Evolutionary conservation across 1,139 yeast genomes (phyloP), one percentile per base, ranked within the genome.

Genomic region (Sugiyamaella neomexicana): DNA sequence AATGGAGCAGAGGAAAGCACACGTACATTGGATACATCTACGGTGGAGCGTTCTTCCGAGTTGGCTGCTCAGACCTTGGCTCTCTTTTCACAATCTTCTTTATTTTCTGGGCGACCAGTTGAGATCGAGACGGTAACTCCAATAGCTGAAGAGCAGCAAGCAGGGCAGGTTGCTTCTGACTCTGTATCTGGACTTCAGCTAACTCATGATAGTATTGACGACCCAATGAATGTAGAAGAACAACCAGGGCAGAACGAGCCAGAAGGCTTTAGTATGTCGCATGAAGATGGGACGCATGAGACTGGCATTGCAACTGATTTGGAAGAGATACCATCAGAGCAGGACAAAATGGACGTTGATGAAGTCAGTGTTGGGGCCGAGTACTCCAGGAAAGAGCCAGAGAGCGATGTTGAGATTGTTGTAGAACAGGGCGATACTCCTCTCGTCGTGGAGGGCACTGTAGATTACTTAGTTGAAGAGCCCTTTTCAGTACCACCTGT

Each of bases 31-130:
- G 52, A 41, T 42, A 40, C 41, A 5, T 23, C 52, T 25, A 27
- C 17, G 13, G 53, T 53, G 1, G 53, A 53, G 29, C 31, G 48
- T 16, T n/a, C 53, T 5, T 23, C 43, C 13, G 43, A 42, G 27
- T 36, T 53, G 10, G 53, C 53, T 15, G 31, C 36, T 5, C 44
- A 41, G 13, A 43, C 55, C 12, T 20, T 53, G 13, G 46, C 37
- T 1, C 49, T 53, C n/a, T 41, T 53, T 12, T 48, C 55, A 10
- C 38, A 48, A 16, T 53, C 55, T 23, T 41, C 52, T 2, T 42
- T 49, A 37, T 49, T 49, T 49, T 49, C 52, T 5, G 37, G 25
- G 6, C 29, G 27, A 29, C 27, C 37, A 2, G n/a, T 34, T 44
- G 20, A 27, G 15, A 15, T 2, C 16, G 20, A 27, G 15, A 15